Base-by-base conservation (phyloP, 805 yeast genomes). In the Sugiyamaella smithiae region DNA sequence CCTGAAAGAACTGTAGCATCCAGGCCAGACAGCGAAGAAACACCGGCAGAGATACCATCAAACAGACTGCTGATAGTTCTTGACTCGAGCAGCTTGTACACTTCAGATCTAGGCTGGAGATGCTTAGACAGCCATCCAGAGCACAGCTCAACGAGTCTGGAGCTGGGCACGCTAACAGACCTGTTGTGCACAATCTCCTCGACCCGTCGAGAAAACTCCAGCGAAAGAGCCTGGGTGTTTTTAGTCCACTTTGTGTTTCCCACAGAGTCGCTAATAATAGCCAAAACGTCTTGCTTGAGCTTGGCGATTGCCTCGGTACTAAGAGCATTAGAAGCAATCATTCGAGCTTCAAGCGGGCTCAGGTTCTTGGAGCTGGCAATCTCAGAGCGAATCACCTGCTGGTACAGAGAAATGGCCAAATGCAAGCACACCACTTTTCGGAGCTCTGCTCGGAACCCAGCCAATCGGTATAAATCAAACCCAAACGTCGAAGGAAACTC, bases 181-280 rank as follows among this genome's bases (percentile, higher is more conserved):
- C 35, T 14, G n/a, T 28, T 33, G 41, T 47, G 45, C 17, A 48
- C 50, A 17, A 46, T 50, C 16, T 46, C 43, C 44, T 54, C 59
- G 5, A 49, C 57, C 3, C 60, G 50, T 56, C 77, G 76, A 28
- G 77, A 76, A 43, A 85, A 61, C 62, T 84, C 95, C 51, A 88
- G 73, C 3, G 91, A 78, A 53, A 88, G 78, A 12, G 85, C 73
- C 54, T 80, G 76, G 22, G 87, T 78, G 65, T 88, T 88, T 61
- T 87, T 78, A 0, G 96, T 88, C 96, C 96, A 88, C 69, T 89
- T 87, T 50, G 87, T 80, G 63, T 85, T 86, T 1, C 95, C 96
- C 59, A 83, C 85, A 51, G 85, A 88, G 66, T 88, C 95, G 28
- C 88, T 80, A 14, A 88, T 88, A 40, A 88, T 84, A 26, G 90